Base-by-base conservation (phyloP, 805 yeast genomes). In the Pichia rugopelliculosa region DNA sequence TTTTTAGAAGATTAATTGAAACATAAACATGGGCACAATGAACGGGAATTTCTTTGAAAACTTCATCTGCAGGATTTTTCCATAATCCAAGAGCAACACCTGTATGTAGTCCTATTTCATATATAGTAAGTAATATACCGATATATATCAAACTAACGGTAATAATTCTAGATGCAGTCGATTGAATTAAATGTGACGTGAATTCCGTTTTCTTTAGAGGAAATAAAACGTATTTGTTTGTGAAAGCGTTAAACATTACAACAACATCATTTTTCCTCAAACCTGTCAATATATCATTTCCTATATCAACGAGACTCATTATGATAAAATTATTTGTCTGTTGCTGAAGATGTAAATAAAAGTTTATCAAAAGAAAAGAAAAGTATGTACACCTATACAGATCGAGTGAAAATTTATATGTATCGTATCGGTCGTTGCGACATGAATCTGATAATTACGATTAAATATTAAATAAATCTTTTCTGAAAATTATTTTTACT, bases 21-120 rank as follows among this genome's bases (percentile, higher is more conserved):
- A 80, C 75, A 52, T 79, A 79, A 1, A 84, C 70, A 62, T 84
- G 88, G 0, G 93, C 89, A 65, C 89, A 84, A 60, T 84, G 91
- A 8, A 82, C 80, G 0, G 91, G 93, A 23, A 78, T 75, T 40
- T 84, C 85, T n/a, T 74, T 72, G 59, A 84, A 84, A 23, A 79
- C 76, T 46, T 82, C 84, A 53, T 77, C 55, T 2, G 63, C 67
- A 25, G 68, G 67, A 17, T 51, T 51, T 3, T 59, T 54, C 68
- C 69, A 64, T 9, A 55, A 26, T 8, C 52, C 50, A 1, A 59
- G 44, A 5, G 49, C 39, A 22, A 61, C 57, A 6, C 68, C 67
- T 1, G 42, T 24, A 45, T 59, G 42, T 11, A 59, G 39, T 6
- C 57, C 30, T 1, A 47, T 11, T 46, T 65, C 67, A 49, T 66